Base-by-base conservation (phyloP, 345 rosid species). In the Cardamine occulta region DNA sequence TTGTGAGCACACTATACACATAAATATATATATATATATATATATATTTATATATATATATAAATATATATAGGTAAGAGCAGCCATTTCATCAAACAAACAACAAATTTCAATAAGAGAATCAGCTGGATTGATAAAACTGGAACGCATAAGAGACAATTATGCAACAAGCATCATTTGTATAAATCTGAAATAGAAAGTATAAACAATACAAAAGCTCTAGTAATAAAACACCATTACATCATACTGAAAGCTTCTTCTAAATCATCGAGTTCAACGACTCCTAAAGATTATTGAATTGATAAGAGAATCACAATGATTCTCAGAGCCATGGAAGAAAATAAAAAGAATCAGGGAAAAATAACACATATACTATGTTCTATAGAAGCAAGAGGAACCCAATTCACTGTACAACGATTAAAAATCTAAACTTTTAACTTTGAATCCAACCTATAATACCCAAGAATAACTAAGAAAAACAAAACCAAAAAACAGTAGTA, bases 291-390 rank as follows among this genome's bases (percentile, higher is more conserved):
- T 44, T 5, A 57, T n/a, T 58, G 26, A 60, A 23, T 35, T 24
- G 23, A 35, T 23, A 74, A 58, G 39, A 57, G 58, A 24, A 58
- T 66, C 60, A 48, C 23, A 48, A 37, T 23, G 28, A 57, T 45
- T 28, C 44, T 13, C 32, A 69, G 34, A 19, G 58, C 14, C 70
- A 34, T 19, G 45, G 13, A 19, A 21, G 1, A 26, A 26, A 26
- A 10, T 8, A 63, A 35, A 37, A 24, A 54, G 17, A 39, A 66
- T 13, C 48, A 40, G 19, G 29, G 48, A 7, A 24, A 56, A 24
- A 5, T 10, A 44, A 68, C 12, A 26, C 28, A 19, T 5, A 28
- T 42, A 21, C 12, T 12, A 49, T 31, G 14, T 47, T 8, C 11
- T 11, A 29, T 18, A 19, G 29, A 65, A 7, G 19, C 31, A 49